Evolutionary conservation across 805 yeast species (phyloP).

Genomic region (Ascoidea asiatica): DNA sequence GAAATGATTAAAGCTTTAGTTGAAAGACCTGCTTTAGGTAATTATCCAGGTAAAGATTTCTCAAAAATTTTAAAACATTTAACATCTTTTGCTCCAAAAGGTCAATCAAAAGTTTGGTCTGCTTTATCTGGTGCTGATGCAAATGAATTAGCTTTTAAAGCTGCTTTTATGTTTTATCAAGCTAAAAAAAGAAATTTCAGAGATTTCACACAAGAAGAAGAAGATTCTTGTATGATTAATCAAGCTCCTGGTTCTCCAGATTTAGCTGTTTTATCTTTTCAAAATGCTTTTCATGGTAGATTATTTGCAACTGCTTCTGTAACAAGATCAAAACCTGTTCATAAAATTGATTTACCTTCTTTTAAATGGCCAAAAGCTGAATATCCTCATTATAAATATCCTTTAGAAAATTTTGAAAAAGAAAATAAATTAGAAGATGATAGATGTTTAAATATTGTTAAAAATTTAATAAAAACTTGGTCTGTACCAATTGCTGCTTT

Average conservation of each 20-base stretch:
- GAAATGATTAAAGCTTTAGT: constrained; percentile 53
- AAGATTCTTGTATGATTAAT: constrained; percentile 34
- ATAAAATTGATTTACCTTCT: constrained; percentile 46
- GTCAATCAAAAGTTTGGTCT: constrained; percentile 47
- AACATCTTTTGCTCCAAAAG: constrained; percentile 52
- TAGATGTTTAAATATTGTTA: constrained; percentile 31
- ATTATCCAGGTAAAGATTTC: constrained; percentile 48
- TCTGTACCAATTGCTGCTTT: constrained; percentile 36
- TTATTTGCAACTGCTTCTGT: constrained; percentile 42
- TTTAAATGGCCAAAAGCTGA: constrained; percentile 45
- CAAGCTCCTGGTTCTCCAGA: constrained; percentile 39
- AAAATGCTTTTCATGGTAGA: constrained; percentile 44
- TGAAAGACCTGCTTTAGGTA: constrained; percentile 57
- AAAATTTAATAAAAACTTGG: constrained; percentile 23
- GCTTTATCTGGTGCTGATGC: constrained; percentile 59
- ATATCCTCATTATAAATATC: constrained; percentile 40
- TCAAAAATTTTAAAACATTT: constrained; percentile 31
- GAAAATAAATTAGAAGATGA: constrained; percentile 35
- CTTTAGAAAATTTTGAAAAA: constrained; percentile 29
- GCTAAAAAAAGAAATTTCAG: constrained; percentile 34
- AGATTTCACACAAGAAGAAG: constrained; percentile 32
- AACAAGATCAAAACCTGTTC: constrained; percentile 43
- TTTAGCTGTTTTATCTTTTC: constrained; percentile 38
- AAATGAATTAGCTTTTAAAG: constrained; percentile 58
- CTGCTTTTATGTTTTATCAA: constrained; percentile 55